These are phyloP conservation scores for Scalesia atractyloides DNA, from an alignment of 129 eudicot species.

Conservation along the genomic window DNA sequence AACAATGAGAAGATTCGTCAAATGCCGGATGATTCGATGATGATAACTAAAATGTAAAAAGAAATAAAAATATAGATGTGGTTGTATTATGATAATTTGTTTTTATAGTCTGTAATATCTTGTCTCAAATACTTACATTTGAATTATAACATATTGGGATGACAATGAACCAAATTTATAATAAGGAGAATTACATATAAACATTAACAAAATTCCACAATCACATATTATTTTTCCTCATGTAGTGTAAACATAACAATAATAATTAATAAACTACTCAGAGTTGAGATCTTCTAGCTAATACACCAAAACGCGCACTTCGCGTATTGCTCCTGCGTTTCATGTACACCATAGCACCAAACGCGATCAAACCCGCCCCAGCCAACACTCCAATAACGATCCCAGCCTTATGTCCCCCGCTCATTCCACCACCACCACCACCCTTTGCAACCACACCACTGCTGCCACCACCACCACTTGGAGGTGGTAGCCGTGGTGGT, in stretches of 20 bases:
- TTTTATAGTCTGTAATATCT: too few species aligned
- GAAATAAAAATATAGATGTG: too few species aligned
- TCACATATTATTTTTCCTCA: not conserved
- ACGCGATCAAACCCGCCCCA: conserved; percentile 42
- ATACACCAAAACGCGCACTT: conserved; percentile 35
- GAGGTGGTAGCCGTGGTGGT: not conserved
- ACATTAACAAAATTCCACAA: not conserved
- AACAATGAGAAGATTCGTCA: not conserved
- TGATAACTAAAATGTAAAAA: too few species aligned
- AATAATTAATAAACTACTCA: conserved; percentile 16
- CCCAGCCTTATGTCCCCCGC: conserved; percentile 60
- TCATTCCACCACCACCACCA: conserved; percentile 33
- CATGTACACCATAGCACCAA: conserved; percentile 48
- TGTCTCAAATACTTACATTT: not conserved
- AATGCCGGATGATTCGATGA: not conserved
- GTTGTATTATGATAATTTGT: too few species aligned
- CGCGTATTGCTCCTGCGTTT: conserved; percentile 47
- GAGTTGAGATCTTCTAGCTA: conserved; percentile 32
- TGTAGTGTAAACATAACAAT: not conserved
- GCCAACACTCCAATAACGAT: conserved; percentile 51
- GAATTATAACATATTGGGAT: not conserved
- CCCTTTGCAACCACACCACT: conserved; percentile 3
- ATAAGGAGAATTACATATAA: not conserved
- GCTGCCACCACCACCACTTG: conserved; percentile 9
- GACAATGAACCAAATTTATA: not conserved